These are phyloP conservation scores for Boletus fagicola DNA, from an alignment of 768 basidiomycete species.

Conservation along the genomic window DNA sequence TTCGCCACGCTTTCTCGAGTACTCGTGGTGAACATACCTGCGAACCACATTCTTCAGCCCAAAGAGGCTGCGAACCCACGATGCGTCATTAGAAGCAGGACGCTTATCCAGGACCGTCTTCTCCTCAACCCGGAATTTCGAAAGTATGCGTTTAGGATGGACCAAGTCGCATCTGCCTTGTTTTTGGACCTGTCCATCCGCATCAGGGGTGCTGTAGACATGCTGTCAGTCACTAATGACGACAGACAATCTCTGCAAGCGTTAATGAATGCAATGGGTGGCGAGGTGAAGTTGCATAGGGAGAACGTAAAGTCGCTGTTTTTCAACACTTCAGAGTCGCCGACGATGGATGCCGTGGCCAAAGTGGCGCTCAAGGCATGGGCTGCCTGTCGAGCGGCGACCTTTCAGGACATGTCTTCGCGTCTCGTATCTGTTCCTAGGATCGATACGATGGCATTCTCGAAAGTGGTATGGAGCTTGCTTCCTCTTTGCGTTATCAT, in stretches of 20 bases:
- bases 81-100: conserved; percentile 9
- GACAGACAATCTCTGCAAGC: conserved; percentile 36
- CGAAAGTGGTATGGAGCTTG: conserved; percentile 27
- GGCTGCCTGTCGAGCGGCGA: conserved; percentile 33
- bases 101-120: conserved; percentile 33
- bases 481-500: not conserved
- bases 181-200: conserved; percentile 38
- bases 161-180: conserved; percentile 41
- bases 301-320: conserved; percentile 32
- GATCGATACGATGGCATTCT: conserved; percentile 29
- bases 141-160: conserved; percentile 48
- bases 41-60: conserved; percentile 8
- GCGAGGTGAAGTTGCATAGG: conserved; percentile 30
- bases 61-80: not conserved
- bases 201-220: conserved; percentile 39
- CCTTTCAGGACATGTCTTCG: too few relatives aligned
- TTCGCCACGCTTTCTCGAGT: conserved; percentile 38
- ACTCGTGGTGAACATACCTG: conserved; percentile 35
- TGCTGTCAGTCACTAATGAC: conserved; percentile 34
- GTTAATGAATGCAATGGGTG: conserved; percentile 40
- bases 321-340: conserved; percentile 12
- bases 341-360: conserved; percentile 14
- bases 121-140: conserved; percentile 27
- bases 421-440: conserved; percentile 17
- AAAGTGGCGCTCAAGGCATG: conserved; percentile 44